These are phyloP conservation scores for Acanthamoeba healyi DNA, from an alignment of 208 protist species.

Conservation along the genomic window DNA sequence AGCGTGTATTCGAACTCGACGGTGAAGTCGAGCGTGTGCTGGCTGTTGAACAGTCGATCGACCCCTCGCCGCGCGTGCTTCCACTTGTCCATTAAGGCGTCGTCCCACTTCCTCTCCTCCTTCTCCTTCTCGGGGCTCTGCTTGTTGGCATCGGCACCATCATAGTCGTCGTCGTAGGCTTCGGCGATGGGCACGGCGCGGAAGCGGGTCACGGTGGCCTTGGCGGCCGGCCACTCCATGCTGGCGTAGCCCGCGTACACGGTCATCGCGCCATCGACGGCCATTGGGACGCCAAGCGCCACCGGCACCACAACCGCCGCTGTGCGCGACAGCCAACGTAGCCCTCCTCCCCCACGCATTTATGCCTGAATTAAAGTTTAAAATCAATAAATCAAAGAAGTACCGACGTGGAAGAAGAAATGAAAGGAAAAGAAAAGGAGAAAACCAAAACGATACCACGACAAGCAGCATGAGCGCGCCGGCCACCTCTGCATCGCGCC, in stretches of 20 bases:
- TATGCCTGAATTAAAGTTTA: not conserved
- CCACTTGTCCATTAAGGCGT: not conserved
- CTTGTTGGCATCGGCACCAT: not conserved
- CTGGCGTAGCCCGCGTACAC: not conserved
- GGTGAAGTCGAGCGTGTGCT: constrained; percentile 42
- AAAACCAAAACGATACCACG: not conserved
- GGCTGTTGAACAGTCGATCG: not conserved
- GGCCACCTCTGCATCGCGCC: not conserved
- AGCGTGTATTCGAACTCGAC: constrained; percentile 49
- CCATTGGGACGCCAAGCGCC: not conserved
- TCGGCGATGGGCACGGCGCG: not conserved
- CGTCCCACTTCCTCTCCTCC: not conserved
- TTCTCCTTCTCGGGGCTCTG: not conserved
- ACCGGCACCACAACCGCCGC: not conserved
- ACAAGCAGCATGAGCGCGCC: not conserved
- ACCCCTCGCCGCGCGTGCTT: not conserved
- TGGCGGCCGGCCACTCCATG: not conserved
- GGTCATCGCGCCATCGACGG: not conserved
- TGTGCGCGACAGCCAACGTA: not conserved
- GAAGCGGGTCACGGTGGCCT: not conserved
- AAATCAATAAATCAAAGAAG: not conserved
- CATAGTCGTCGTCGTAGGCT: not conserved
- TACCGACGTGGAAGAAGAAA: not conserved
- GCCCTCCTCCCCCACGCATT: not conserved
- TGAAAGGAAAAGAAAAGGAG: not conserved